Conservation (phyloP, 768 basidiomycete species). For the Kwoniella mangroviensis region DNA sequence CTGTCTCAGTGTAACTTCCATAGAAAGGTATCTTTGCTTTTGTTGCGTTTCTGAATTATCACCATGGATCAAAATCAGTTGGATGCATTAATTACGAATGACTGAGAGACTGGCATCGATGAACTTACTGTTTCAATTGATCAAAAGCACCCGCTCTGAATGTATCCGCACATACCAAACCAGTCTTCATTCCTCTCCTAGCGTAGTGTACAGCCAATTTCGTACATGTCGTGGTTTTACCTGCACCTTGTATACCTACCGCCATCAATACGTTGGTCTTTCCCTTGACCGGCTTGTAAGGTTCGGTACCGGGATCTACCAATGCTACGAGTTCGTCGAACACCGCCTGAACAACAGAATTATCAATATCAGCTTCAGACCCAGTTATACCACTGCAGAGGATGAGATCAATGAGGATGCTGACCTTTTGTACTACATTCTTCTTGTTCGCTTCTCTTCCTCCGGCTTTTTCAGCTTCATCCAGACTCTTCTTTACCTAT, state of each 20-base stretch:
- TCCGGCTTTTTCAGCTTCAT: slow-evolving; percentile 73
- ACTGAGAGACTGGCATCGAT: neutral
- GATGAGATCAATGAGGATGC: slow-evolving; percentile 19
- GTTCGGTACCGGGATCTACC: slow-evolving; percentile 93
- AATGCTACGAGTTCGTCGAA: slow-evolving; percentile 94
- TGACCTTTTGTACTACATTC: slow-evolving; percentile 87
- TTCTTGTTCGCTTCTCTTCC: slow-evolving; percentile 77
- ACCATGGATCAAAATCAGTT: neutral
- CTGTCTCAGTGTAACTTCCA: slow-evolving; percentile 97
- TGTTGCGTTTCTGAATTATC: slow-evolving; percentile 70
- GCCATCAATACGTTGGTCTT: slow-evolving; percentile 95
- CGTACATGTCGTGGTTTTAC: slow-evolving; percentile 98
- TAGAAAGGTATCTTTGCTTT: slow-evolving; percentile 99
- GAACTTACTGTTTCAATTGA: slow-evolving; percentile 79
- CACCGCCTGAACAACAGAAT: slow-evolving; percentile 70
- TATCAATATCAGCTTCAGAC: no score
- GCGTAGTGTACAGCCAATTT: slow-evolving; percentile 95
- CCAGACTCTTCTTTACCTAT: slow-evolving; percentile 54
- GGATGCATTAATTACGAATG: neutral
- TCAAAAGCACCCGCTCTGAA: slow-evolving; percentile 99
- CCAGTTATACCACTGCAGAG: neutral
- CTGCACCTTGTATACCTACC: slow-evolving; percentile 94
- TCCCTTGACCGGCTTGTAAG: slow-evolving; percentile 95
- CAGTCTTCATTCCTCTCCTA: slow-evolving; percentile 93
- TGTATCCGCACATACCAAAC: slow-evolving; percentile 97